Evolutionary conservation across 129 eudicot species (phyloP).

Genomic region (Centrapalus pauciflorus): DNA sequence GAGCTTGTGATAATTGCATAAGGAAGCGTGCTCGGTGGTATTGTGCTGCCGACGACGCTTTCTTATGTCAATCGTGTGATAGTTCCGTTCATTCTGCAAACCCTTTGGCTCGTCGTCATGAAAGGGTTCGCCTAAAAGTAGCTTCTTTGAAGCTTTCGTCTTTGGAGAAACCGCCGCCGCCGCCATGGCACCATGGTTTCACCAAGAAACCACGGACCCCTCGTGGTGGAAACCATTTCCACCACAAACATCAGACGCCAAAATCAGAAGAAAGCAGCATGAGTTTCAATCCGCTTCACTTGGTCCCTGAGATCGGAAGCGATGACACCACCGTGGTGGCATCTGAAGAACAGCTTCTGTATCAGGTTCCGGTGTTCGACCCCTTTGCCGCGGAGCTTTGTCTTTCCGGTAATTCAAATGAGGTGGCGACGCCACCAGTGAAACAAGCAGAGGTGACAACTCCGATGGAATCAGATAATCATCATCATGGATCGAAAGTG

Average conservation of each 20-base stretch:
- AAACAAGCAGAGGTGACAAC: constrained; percentile 21
- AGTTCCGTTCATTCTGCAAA: constrained; percentile 62
- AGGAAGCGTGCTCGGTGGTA: constrained; percentile 82
- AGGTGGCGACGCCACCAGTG: constrained; percentile 6
- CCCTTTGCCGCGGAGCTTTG: constrained; percentile 52
- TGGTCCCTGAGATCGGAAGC: constrained; percentile 63
- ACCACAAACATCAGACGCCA: constrained; percentile 23
- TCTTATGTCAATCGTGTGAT: constrained; percentile 76
- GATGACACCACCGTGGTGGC: constrained; percentile 42
- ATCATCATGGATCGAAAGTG: constrained; percentile 10
- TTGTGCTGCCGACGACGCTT: constrained; percentile 78
- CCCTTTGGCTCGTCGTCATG: constrained; percentile 66
- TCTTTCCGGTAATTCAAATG: constrained; percentile 36
- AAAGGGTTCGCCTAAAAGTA: constrained; percentile 57
- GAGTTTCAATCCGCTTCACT: constrained; percentile 28
- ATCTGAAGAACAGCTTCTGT: constrained; percentile 58
- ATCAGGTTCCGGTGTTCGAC: constrained; percentile 70
- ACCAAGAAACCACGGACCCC: constrained; percentile 76
- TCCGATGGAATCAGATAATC: neutral
- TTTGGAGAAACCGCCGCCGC: constrained; percentile 25
- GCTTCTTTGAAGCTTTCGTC: constrained; percentile 29
- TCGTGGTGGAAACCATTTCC: constrained; percentile 27
- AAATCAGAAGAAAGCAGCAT: constrained; percentile 20
- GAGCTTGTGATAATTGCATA: constrained; percentile 78
- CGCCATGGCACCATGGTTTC: constrained; percentile 68